A percentile compares a stretch with the other conserved stretches of the same genome.
These are phyloP conservation scores for Fusarium beomiforme DNA, from an alignment of 2,329 filamentous ascomycete genomes.

Conservation along the genomic window DNA sequence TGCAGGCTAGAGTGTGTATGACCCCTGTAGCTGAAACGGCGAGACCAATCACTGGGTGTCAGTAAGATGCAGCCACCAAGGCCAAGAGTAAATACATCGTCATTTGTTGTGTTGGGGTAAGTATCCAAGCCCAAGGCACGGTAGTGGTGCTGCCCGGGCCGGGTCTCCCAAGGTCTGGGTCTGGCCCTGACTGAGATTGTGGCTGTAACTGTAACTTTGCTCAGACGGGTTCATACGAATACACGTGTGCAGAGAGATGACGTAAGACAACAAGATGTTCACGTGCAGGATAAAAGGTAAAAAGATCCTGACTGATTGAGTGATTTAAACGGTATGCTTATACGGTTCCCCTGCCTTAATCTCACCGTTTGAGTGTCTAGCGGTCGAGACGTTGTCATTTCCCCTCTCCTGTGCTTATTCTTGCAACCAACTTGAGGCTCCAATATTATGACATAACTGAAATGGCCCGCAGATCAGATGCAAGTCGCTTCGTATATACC, in stretches of 20 bases:
- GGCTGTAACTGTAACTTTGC: neutral
- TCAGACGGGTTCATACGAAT: neutral
- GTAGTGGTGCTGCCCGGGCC: neutral
- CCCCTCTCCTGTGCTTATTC: conserved; percentile 2
- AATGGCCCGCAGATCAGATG: conserved; percentile 15
- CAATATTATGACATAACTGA: neutral
- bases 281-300: neutral
- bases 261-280: conserved; percentile 9
- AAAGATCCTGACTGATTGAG: neutral
- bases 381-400: neutral
- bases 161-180: neutral
- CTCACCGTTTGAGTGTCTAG: neutral
- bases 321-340: conserved; percentile 4
- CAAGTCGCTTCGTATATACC: conserved; percentile 28
- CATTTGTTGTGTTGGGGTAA: neutral
- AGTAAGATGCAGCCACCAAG: conserved; percentile 6
- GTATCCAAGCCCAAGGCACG: neutral
- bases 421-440: conserved; percentile 1
- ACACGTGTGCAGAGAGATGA: conserved; percentile 1
- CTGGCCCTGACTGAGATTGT: neutral
- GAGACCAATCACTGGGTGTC: conserved; percentile 8
- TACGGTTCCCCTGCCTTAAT: neutral
- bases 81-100: neutral
- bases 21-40: conserved; percentile 21
- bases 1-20: neutral